phyloP scores from a whole-genome alignment of 1,284 basidiomycete species.

The Sphagnurus paluster region DNA sequence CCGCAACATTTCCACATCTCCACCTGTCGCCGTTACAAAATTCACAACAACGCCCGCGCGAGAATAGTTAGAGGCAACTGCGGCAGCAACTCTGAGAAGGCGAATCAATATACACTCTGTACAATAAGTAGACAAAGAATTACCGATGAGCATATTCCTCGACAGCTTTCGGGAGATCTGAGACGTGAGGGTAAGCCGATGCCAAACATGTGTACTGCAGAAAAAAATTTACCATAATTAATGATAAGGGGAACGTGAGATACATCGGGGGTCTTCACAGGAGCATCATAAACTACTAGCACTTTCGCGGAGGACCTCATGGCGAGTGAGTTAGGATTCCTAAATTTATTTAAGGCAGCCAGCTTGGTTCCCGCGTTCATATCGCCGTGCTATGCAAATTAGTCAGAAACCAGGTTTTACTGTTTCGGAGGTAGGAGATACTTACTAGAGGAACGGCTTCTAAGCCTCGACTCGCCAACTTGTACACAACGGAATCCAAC shows the following conservation, averaged over 20 bases:
- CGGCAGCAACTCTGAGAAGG: slow-evolving; percentile 67
- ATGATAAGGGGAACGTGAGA: slow-evolving; percentile 89
- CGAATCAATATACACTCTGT: slow-evolving; percentile 7
- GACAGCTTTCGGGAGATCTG: slow-evolving; percentile 93
- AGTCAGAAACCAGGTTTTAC: neutral
- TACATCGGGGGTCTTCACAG: slow-evolving; percentile 86
- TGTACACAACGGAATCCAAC: slow-evolving; percentile 86
- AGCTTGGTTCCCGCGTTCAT: slow-evolving; percentile 83
- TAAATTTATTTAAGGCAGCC: slow-evolving; percentile 80
- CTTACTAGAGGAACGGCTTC: slow-evolving; percentile 84
- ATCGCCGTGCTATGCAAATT: slow-evolving; percentile 66
- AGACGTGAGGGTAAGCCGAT: slow-evolving; percentile 6
- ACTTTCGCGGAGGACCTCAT: slow-evolving; percentile 69
- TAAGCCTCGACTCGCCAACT: slow-evolving; percentile 81
- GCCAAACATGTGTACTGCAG: neutral
- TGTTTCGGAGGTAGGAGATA: too few relatives aligned
- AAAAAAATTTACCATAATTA: slow-evolving; percentile 71
- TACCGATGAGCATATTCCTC: slow-evolving; percentile 95
- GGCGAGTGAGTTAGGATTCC: slow-evolving; percentile 53
- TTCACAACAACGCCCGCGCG: slow-evolving; percentile 90
- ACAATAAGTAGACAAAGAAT: slow-evolving; percentile 5
- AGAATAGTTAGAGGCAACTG: slow-evolving; percentile 76
- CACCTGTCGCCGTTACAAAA: slow-evolving; percentile 94
- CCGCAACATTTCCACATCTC: slow-evolving; percentile 96
- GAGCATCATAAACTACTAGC: slow-evolving; percentile 89